Conservation (phyloP, 1,139 yeast species). For the Pichia sp. region DNA sequence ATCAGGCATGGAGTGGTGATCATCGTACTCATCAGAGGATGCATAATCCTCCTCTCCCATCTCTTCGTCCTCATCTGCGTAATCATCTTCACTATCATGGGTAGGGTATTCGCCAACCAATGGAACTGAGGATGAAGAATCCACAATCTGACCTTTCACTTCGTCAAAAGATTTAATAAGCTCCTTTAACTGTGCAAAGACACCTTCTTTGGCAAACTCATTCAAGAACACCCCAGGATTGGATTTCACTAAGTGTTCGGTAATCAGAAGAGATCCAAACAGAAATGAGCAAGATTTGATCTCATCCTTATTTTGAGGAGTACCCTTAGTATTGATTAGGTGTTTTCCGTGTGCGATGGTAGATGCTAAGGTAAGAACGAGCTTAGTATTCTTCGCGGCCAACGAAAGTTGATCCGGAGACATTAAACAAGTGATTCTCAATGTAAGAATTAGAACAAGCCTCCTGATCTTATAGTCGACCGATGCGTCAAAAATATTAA, state of each 20-base stretch:
- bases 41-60: constrained; percentile 27
- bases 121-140: no score
- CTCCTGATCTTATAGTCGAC: constrained; percentile 64
- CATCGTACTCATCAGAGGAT: constrained; percentile 20
- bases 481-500: constrained; percentile 68
- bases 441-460: constrained; percentile 47
- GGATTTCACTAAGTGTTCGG: constrained; percentile 38
- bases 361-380: constrained; percentile 54
- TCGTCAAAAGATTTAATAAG: no score
- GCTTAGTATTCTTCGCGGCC: constrained; percentile 22
- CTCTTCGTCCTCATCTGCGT: constrained; percentile 21
- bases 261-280: constrained; percentile 47
- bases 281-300: constrained; percentile 36
- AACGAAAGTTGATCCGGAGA: constrained; percentile 16
- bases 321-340: constrained; percentile 14
- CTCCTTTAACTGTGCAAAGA: constrained; percentile 44
- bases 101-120: no score
- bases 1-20: constrained; percentile 14
- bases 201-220: constrained; percentile 66
- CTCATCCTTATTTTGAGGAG: constrained; percentile 3
- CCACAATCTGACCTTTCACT: no score
- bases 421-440: constrained; percentile 42
- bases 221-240: constrained; percentile 39
- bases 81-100: no score
- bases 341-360: constrained; percentile 56